A percentile compares a stretch with the other conserved stretches of the same genome.
Conservation (phyloP, 306 rosid genomes). For the Trifolium dubium region DNA sequence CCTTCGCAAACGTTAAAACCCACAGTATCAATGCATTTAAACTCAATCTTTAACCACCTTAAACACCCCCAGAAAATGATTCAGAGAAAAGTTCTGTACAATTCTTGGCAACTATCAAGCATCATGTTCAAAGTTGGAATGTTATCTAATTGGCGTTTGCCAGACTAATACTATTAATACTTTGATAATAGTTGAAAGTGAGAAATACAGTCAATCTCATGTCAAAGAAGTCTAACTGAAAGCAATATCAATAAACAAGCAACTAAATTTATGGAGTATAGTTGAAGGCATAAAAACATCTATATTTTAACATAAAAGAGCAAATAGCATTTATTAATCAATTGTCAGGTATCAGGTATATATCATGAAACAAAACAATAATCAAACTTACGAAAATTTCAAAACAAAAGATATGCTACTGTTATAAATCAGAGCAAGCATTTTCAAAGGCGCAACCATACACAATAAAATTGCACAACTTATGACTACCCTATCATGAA, state of each 20-base stretch:
- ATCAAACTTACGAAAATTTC: conserved; percentile 9
- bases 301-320: not conserved
- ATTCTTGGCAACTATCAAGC: not conserved
- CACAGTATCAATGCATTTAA: conserved; percentile 2
- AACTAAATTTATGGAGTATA: not conserved
- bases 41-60: not conserved
- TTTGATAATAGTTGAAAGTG: not conserved
- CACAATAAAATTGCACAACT: not conserved
- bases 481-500: not conserved
- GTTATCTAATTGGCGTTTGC: not conserved
- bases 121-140: conserved; percentile 17
- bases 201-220: not conserved
- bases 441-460: conserved; percentile 1
- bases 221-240: not conserved
- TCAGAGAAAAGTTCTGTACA: conserved; percentile 6
- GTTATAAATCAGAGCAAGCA: not conserved
- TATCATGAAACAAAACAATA: not conserved
- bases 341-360: not conserved
- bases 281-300: not conserved
- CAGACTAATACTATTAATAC: not conserved
- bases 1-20: not conserved
- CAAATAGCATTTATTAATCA: not conserved
- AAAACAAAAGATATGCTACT: not conserved
- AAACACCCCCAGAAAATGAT: not conserved
- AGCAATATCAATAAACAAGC: not conserved